Base-by-base conservation (phyloP, 208 protist genomes). In the Angomonas ambiguus region DNA sequence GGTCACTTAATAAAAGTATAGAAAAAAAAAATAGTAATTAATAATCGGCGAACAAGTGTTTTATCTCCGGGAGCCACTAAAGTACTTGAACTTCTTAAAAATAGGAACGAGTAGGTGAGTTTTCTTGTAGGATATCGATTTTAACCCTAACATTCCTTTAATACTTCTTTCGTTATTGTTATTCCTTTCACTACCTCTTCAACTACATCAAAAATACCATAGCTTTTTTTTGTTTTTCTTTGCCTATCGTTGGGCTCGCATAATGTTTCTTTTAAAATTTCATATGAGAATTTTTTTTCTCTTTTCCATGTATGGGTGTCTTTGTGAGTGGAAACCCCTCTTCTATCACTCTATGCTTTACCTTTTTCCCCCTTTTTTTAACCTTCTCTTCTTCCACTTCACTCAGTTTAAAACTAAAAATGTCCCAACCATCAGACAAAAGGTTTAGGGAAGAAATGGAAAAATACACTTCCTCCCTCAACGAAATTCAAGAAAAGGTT, bases 151-250 rank as follows among this genome's bases (percentile, higher is more conserved):
- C n/a, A n/a, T n/a, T n/a, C n/a, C n/a, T n/a, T n/a, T n/a, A n/a
- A n/a, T n/a, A n/a, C n/a, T n/a, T n/a, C n/a, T n/a, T n/a, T n/a
- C n/a, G n/a, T n/a, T n/a, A n/a, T n/a, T n/a, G 41, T 20, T 20
- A 18, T 11, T 20, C 13, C 41, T 11, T 20, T 18, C 11, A 48
- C 41, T 20, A 48, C 41, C 11, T 20, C 41, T 20, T 20, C 41
- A 48, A 48, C 41, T 30, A 22, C 49, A 56, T 30, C 30, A 64
- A 64, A 45, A 49, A 45, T 51, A 33, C 49, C 32, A 55, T n/a
- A n/a, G n/a, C n/a, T n/a, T n/a, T n/a, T 59, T 65, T 62, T n/a
- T 45, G 57, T 38, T 56, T 41, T 38, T 61, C 32, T 67, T 33
- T 56, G 13, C 27, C 6, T 22, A 10, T 30, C 27, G n/a, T 5